Base-by-base conservation (phyloP, 805 yeast species). In the Myxozyma vanderwaltii region DNA sequence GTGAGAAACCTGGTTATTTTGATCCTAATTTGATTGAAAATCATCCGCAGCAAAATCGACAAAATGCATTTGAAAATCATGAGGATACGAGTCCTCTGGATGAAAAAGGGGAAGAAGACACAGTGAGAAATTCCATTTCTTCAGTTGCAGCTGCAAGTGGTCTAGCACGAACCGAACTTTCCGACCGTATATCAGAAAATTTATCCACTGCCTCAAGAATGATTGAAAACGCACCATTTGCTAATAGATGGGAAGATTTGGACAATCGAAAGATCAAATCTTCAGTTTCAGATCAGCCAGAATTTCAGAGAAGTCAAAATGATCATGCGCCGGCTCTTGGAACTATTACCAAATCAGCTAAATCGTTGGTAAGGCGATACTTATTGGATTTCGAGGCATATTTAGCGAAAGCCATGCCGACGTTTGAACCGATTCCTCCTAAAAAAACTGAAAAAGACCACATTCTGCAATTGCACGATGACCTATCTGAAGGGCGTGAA, bases 341-440 rank as follows among this genome's bases (percentile, higher is more conserved):
- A 15, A 47, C 31, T 31, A 27, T 47, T 3, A 47, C 51, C 19
- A 31, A 13, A 33, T 33, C 40, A 4, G 51, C 51, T 36, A 48
- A 48, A 36, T 19, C 52, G 17, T 15, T 47, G 29, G 51, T 47
- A 4, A 23, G 24, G 19, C 26, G 23, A 29, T 55, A 55, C 24
- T 19, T 55, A 24, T 15, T 15, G 4, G 41, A 26, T 27, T 35
- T 56, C 38, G 59, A 56, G 33, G 21, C 27, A 13, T 44, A 43
- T 24, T 24, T 56, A n/a, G 59, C 59, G 2, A n/a, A 35, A 24
- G 13, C 40, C 1, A 50, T 56, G 55, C 59, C 59, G 35, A 43
- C 29, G 15, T 56, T 56, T 50, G 50, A 36, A 15, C 55, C 49
- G 13, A 29, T 44, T 13, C 24, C 21, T 17, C n/a, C 13, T 3